Evolutionary conservation across 148 eudicot species (phyloP).

Genomic region (Amaranthus cruentus): DNA sequence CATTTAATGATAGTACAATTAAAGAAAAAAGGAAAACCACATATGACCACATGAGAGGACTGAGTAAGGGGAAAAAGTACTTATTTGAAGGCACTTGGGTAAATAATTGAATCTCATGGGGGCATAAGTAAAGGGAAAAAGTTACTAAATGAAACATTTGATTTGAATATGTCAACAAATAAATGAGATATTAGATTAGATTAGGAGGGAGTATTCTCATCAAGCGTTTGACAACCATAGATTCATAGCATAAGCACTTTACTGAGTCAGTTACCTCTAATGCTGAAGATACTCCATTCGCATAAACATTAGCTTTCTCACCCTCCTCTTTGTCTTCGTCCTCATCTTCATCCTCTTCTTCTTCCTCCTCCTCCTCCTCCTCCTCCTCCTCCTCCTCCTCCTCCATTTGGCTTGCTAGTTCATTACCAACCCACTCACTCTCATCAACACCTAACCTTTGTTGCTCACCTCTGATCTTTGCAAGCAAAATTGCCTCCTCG

Average conservation of each 20-base stretch:
- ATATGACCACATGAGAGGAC: no score
- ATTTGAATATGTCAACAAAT: no score
- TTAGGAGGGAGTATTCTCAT: neutral
- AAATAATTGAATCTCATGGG: no score
- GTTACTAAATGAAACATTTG: no score
- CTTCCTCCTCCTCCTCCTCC: constrained; percentile 48
- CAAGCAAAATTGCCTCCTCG: constrained; percentile 77
- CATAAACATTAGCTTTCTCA: constrained; percentile 23
- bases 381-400: constrained; percentile 41
- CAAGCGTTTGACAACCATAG: neutral
- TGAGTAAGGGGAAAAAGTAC: no score
- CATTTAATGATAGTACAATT: no score
- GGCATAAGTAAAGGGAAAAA: no score
- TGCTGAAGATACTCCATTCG: constrained; percentile 25
- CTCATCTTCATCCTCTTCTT: constrained; percentile 31
- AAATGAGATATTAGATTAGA: no score
- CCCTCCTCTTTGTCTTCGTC: constrained; percentile 31
- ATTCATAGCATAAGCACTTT: neutral
- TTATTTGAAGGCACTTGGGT: no score
- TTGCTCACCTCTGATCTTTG: constrained; percentile 87
- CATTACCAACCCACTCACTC: constrained; percentile 86
- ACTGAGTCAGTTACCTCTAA: constrained; percentile 34
- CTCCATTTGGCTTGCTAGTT: constrained; percentile 31
- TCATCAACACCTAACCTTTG: constrained; percentile 88
- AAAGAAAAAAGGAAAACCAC: no score